Conservation (phyloP, 345 rosid genomes). For the Euclidium syriacum region DNA sequence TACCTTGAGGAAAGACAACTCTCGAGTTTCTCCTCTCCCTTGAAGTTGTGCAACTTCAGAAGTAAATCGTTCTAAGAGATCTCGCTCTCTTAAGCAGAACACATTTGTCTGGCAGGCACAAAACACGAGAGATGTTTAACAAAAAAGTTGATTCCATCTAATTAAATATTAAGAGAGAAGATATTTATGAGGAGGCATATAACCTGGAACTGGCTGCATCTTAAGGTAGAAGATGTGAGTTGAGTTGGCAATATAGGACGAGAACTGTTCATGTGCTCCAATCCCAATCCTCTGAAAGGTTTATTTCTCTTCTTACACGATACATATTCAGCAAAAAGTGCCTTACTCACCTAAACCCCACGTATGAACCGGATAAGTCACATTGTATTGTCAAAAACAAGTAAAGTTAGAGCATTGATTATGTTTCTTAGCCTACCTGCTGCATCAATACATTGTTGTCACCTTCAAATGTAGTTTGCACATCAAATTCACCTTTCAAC, state of each 20-base stretch:
- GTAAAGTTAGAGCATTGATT: not conserved
- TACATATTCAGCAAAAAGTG: conserved; percentile 72
- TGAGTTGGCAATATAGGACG: conserved; percentile 58
- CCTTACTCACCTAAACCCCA: conserved; percentile 74
- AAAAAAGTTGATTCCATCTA: not conserved
- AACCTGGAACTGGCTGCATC: conserved; percentile 75
- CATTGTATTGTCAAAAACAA: not conserved
- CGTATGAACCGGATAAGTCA: not conserved
- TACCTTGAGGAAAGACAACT: conserved; percentile 55
- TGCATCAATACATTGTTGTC: conserved; percentile 92
- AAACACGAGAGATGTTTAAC: not conserved
- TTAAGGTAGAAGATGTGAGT: conserved; percentile 62
- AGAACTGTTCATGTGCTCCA: conserved; percentile 81
- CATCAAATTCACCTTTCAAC: conserved; percentile 80
- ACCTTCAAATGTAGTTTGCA: conserved; percentile 91
- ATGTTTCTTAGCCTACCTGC: conserved; percentile 50
- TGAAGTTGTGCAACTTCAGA: conserved; percentile 53
- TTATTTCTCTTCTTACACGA: conserved; percentile 59
- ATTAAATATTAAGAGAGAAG: not conserved
- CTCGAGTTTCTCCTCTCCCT: conserved; percentile 65
- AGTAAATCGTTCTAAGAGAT: conserved; percentile 65
- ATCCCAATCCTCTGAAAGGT: conserved; percentile 64
- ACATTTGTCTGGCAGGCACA: conserved; percentile 47
- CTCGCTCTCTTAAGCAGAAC: conserved; percentile 77
- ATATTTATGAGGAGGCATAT: not conserved